Evolutionary conservation across 331 rosid species (phyloP), one percentile per base, ranked within the genome.

Genomic region (Acacia concinna): DNA sequence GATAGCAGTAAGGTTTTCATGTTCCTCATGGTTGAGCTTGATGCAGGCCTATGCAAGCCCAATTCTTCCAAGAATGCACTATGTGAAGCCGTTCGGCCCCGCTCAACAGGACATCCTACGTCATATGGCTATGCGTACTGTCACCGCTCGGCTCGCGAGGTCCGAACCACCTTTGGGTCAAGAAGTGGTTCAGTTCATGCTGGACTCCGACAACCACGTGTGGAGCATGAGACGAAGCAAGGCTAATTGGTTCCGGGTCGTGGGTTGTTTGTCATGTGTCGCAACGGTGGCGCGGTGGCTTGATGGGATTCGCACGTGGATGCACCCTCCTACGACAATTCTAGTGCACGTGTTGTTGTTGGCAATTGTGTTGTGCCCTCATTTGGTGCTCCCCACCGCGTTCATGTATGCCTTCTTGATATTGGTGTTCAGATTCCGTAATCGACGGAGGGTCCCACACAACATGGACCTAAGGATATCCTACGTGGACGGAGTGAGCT

Each of bases 151-250:
- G 23, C 81, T 94, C 0, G 89, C 91, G 0, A 85, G 98, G 68
- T 92, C 98, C 3, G 98, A 92, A 78, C 98, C 98, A 18, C 81
- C 94, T 0, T 44, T 94, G 88, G 97, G 93, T 52, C 93, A 88
- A 8, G 98, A 94, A 47, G 97, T 92, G 65, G 97, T 94, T 32
- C 97, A 92, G 23, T 94, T 73, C 77, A 81, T 94, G 90, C 69
- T 94, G 70, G 98, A 94, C 35, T 84, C 97, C 0, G 97, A 94
- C 52, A 86, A 91, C 7, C 92, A 94, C 82, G 86, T 90, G 83
- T 94, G 98, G 98, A 90, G 98, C 87, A 87, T 92, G 93, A 76
- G 98, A 70, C 59, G 96, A 1, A 94, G 97, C 88, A 94, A 90
- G 85, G 91, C 97, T 4, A 92, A 90, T 38, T 92, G 98, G 98